These are phyloP conservation scores for Pythium phragmiticola DNA, from an alignment of 352 stramenopile genomes.

Conservation along the genomic window DNA sequence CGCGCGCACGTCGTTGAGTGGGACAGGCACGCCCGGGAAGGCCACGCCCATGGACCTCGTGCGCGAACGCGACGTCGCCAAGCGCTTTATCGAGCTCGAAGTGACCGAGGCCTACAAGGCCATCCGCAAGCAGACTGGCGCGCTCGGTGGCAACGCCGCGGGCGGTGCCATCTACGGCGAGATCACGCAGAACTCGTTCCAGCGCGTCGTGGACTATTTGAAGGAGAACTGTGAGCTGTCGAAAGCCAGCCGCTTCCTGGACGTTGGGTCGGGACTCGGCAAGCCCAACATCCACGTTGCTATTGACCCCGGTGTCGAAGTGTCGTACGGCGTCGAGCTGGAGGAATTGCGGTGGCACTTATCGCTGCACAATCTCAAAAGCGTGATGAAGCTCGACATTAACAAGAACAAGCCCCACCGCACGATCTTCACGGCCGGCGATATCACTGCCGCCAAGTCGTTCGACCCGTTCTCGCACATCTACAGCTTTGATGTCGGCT, in stretches of 20 bases:
- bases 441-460: constrained; percentile 93
- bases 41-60: constrained; percentile 55
- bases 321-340: constrained; percentile 96
- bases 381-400: constrained; percentile 73
- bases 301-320: constrained; percentile 93
- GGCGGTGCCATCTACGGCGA: constrained; percentile 98
- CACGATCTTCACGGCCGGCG: constrained; percentile 91
- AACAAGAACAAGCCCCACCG: constrained; percentile 53
- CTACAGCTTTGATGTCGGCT: constrained; percentile 99
- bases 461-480: constrained; percentile 98
- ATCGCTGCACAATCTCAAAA: constrained; percentile 92
- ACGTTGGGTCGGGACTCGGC: constrained; percentile 96
- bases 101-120: constrained; percentile 90
- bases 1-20: constrained; percentile 48
- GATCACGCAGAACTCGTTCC: constrained; percentile 96
- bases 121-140: constrained; percentile 93
- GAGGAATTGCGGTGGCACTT: constrained; percentile 94
- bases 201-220: constrained; percentile 95
- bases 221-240: constrained; percentile 91
- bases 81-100: constrained; percentile 78
- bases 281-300: constrained; percentile 98
- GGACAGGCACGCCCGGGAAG: constrained; percentile 58
- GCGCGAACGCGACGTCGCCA: constrained; percentile 63
- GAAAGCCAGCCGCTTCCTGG: constrained; percentile 91
- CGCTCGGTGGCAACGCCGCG: constrained; percentile 93